phyloP scores from a whole-genome alignment of 1,284 basidiomycete species.

The Hemileia vastatrix region DNA sequence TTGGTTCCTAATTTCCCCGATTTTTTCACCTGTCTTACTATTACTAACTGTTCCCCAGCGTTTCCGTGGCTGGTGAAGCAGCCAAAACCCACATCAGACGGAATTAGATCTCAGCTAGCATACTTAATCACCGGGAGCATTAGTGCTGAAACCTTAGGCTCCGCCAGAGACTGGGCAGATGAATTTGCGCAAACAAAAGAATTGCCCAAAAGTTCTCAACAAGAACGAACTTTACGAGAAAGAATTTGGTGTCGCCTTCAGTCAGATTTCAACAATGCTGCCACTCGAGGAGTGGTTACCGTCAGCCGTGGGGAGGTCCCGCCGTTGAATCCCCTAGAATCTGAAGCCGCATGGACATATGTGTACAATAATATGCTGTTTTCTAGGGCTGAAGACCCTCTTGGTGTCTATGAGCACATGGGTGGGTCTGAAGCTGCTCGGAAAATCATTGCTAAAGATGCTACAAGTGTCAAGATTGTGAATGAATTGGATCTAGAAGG shows the following conservation, averaged over 20 bases:
- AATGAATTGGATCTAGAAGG: slow-evolving; percentile 48
- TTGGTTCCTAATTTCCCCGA: slow-evolving; percentile 29
- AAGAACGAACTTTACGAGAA: slow-evolving; percentile 52
- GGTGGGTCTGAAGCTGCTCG: slow-evolving; percentile 54
- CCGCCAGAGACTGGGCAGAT: slow-evolving; percentile 55
- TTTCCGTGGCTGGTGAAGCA: slow-evolving; percentile 50
- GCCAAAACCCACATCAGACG: slow-evolving; percentile 47
- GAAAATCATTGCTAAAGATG: slow-evolving; percentile 53
- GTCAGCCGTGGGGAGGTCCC: slow-evolving; percentile 50
- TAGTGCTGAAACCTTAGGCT: slow-evolving; percentile 50
- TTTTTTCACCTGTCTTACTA: slow-evolving; percentile 47
- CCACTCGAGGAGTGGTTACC: slow-evolving; percentile 49
- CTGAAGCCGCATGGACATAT: slow-evolving; percentile 51
- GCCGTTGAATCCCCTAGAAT: slow-evolving; percentile 54
- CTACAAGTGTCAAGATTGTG: slow-evolving; percentile 50
- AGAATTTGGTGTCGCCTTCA: slow-evolving; percentile 51
- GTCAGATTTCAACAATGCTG: slow-evolving; percentile 52
- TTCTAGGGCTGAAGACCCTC: slow-evolving; percentile 52
- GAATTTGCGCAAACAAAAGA: slow-evolving; percentile 53
- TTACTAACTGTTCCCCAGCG: slow-evolving; percentile 51
- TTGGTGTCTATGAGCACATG: slow-evolving; percentile 51
- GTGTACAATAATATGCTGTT: slow-evolving; percentile 54
- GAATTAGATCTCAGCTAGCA: slow-evolving; percentile 52
- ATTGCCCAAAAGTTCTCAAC: slow-evolving; percentile 48
- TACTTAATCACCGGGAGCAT: slow-evolving; percentile 52